A percentile compares a stretch with the other conserved stretches of the same genome.
Evolutionary conservation across 768 basidiomycete genomes (phyloP).

Genomic region (Hebeloma cylindrosporum): DNA sequence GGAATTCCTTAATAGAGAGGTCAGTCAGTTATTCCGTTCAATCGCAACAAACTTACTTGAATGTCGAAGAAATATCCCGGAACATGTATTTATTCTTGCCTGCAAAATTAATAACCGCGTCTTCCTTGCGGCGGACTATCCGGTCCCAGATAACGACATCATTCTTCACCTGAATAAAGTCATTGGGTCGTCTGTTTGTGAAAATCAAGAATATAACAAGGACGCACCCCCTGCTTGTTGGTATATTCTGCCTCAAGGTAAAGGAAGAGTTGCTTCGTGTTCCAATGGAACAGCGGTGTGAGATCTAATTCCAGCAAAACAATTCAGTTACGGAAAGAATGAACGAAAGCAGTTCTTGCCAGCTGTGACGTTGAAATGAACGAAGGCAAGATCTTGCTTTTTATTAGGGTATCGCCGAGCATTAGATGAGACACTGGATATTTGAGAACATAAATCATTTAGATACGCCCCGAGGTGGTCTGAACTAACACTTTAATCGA

Average conservation of each 20-base stretch:
- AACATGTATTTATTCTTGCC: constrained; percentile 85
- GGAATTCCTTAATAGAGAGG: constrained; percentile 41
- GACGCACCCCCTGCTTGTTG: constrained; percentile 67
- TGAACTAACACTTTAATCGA: constrained; percentile 74
- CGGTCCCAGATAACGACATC: constrained; percentile 91
- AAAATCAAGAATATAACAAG: not conserved
- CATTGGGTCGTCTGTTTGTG: constrained; percentile 1
- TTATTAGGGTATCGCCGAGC: constrained; percentile 55
- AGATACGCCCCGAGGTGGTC: not conserved
- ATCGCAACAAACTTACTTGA: constrained; percentile 57
- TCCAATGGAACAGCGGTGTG: constrained; percentile 86
- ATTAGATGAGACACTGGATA: constrained; percentile 37
- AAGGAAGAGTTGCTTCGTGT: constrained; percentile 92
- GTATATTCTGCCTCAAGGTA: constrained; percentile 85
- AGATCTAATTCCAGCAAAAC: constrained; percentile 57
- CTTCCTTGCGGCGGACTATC: constrained; percentile 78
- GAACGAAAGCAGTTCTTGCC: constrained; percentile 44
- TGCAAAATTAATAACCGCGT: constrained; percentile 63
- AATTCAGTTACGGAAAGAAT: not conserved
- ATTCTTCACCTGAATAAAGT: constrained; percentile 27
- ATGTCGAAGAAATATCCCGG: constrained; percentile 69
- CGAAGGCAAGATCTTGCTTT: constrained; percentile 75
- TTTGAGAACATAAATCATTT: not conserved
- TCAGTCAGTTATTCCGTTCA: constrained; percentile 4
- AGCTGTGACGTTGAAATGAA: constrained; percentile 78